phyloP scores from a whole-genome alignment of 2,329 filamentous ascomycete genomes.

The Fusarium succisae region DNA sequence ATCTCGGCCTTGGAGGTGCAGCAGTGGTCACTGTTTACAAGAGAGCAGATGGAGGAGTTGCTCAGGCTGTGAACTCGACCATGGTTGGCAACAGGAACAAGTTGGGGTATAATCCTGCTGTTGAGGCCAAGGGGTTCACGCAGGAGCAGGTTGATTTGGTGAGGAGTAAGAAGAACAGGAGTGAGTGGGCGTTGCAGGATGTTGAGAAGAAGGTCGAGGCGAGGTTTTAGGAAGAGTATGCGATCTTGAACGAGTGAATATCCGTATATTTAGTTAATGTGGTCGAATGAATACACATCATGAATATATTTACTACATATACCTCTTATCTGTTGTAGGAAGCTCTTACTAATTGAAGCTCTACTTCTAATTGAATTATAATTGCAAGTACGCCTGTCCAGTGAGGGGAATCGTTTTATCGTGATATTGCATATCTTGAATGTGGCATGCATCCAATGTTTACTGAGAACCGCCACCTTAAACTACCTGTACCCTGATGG shows the following conservation, averaged over 20 bases:
- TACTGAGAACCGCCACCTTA: not conserved
- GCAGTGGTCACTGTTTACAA: constrained; percentile 91
- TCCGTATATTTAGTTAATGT: not conserved
- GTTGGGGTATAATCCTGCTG: constrained; percentile 91
- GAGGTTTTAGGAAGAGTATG: constrained; percentile 41
- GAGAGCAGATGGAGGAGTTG: constrained; percentile 78
- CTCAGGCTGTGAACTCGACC: constrained; percentile 67
- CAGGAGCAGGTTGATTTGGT: constrained; percentile 75
- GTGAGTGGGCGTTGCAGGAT: constrained; percentile 82
- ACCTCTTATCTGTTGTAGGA: too few relatives aligned
- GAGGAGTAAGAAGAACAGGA: constrained; percentile 71
- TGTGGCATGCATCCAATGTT: not conserved
- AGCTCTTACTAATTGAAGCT: not conserved
- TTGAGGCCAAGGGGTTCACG: constrained; percentile 89
- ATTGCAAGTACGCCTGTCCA: not conserved
- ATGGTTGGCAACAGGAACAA: constrained; percentile 72
- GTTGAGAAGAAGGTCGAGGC: constrained; percentile 53
- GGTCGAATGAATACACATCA: not conserved
- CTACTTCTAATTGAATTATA: not conserved
- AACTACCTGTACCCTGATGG: not conserved
- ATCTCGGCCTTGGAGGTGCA: constrained; percentile 89
- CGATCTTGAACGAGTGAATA: too few relatives aligned
- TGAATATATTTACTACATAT: not conserved
- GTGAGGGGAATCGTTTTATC: not conserved
- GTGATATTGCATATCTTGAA: not conserved